Percentiles rank a stretch among this genome's conserved stretches.
These are phyloP conservation scores for Nakazawaea molendinolei DNA, from an alignment of 805 yeast species.

Conservation along the genomic window DNA sequence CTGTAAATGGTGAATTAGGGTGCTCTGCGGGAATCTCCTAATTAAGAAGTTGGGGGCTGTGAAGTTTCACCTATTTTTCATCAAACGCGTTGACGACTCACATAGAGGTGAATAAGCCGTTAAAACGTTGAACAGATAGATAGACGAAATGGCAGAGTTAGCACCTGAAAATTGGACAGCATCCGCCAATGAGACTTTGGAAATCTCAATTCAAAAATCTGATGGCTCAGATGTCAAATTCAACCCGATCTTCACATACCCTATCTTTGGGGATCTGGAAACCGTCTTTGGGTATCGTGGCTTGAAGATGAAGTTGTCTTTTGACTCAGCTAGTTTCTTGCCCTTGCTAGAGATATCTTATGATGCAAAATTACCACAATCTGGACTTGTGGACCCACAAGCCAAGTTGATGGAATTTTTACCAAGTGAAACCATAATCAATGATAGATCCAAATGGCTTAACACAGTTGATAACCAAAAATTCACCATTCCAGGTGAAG, in stretches of 20 bases:
- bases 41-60: too few relatives aligned
- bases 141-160: too few relatives aligned
- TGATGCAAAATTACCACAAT: slow-evolving; percentile 42
- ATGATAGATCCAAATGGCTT: slow-evolving; percentile 67
- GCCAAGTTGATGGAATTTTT: slow-evolving; percentile 47
- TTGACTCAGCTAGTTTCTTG: slow-evolving; percentile 66
- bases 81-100: background rate
- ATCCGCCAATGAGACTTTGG: slow-evolving; percentile 63
- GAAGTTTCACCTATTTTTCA: too few relatives aligned
- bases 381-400: slow-evolving; percentile 54
- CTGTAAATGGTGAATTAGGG: too few relatives aligned
- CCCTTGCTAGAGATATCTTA: slow-evolving; percentile 66
- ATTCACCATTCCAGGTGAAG: slow-evolving; percentile 25
- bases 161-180: slow-evolving; percentile 67
- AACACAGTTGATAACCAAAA: slow-evolving; percentile 42
- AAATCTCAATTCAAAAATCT: slow-evolving; percentile 40
- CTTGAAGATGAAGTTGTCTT: slow-evolving; percentile 57
- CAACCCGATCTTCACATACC: slow-evolving; percentile 77
- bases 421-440: slow-evolving; percentile 51
- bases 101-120: too few relatives aligned
- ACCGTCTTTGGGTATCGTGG: slow-evolving; percentile 79
- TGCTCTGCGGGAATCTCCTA: too few relatives aligned
- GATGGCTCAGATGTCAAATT: slow-evolving; percentile 53
- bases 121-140: too few relatives aligned
- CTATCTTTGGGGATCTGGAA: slow-evolving; percentile 89